Evolutionary conservation across 2,329 filamentous ascomycete genomes (phyloP), one percentile per base, ranked within the genome.

Genomic region (Aschersonia sp.): DNA sequence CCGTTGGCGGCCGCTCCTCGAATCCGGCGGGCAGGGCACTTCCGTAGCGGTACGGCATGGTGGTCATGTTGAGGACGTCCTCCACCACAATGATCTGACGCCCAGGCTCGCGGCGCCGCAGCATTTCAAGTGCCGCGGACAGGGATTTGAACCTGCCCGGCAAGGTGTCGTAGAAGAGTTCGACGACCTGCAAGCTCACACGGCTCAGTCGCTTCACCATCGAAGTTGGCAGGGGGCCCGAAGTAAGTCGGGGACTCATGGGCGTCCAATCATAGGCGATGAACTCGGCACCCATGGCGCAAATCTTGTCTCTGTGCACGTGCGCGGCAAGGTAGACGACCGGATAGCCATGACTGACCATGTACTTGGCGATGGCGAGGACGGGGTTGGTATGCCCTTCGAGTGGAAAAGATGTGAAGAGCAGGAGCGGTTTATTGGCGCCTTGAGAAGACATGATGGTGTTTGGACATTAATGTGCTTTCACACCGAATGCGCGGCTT

Each of bases 261-360:
- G 22, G 22, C 22, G 22, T 22, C 22, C 22, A 22, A 22, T 22
- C 22, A 22, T 22, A 22, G 3, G 22, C 35, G 35, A 39, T 39
- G 2, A 39, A 12, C 35, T 39, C 35, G 8, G 35, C 35, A 12
- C 35, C 35, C 8, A 39, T 8, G 9, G 35, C 8, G 9, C 9
- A 9, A 12, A 39, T 39, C 12, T 39, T 39, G 35, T 39, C 22
- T 44, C 42, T 2, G 30, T 43, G 5, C 49, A 31, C 4, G 31
- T 6, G 4, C 30, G 10, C 57, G 1, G 59, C 57, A 4, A 68
- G 57, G 49, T 68, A 65, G 0, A 60, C 63, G 2, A 68, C 58
- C 4, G 65, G 58, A 50, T 68, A 68, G 4, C 64, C 65, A 5
- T 58, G 53, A n/a, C 55, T 49, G 4, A 63, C 55, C 5, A 68